Conservation (phyloP, 495 filamentous ascomycete genomes). For the Podospora pseudocomata region DNA sequence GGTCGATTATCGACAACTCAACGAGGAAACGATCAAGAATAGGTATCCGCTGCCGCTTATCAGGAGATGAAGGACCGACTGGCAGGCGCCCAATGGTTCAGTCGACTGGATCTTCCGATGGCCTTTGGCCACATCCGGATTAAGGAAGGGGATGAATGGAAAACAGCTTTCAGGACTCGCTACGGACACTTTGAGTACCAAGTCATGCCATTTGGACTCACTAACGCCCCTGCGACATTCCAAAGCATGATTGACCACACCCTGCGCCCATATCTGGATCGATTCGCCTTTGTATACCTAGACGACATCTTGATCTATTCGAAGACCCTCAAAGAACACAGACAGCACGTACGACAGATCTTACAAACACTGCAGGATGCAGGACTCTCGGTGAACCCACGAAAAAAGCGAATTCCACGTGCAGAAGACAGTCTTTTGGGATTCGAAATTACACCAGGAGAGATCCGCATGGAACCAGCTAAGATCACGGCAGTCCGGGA, state of each 20-base stretch:
- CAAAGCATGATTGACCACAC: conserved; percentile 33
- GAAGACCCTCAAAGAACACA: background rate
- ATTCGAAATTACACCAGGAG: background rate
- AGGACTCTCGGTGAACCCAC: background rate
- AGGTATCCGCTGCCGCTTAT: conserved; percentile 46
- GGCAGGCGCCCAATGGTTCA: conserved; percentile 36
- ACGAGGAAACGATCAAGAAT: conserved; percentile 43
- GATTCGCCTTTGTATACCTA: conserved; percentile 14
- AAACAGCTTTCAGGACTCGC: conserved; percentile 32
- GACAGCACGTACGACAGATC: background rate
- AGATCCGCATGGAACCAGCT: background rate
- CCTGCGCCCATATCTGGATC: conserved; percentile 26
- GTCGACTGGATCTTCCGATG: conserved; percentile 36
- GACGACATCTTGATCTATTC: conserved; percentile 14
- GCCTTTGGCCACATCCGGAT: conserved; percentile 30
- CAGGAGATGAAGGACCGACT: conserved; percentile 39
- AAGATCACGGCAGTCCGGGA: background rate
- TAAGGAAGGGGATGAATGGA: conserved; percentile 23
- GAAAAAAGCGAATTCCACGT: conserved; percentile 4
- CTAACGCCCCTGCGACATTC: conserved; percentile 23
- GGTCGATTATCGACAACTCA: conserved; percentile 45
- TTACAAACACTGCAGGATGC: background rate
- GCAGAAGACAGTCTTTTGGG: background rate
- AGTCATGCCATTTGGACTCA: conserved; percentile 36
- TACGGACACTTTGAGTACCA: conserved; percentile 33